Evolutionary conservation across 306 rosid genomes (phyloP).

Genomic region (Quercus rubra): DNA sequence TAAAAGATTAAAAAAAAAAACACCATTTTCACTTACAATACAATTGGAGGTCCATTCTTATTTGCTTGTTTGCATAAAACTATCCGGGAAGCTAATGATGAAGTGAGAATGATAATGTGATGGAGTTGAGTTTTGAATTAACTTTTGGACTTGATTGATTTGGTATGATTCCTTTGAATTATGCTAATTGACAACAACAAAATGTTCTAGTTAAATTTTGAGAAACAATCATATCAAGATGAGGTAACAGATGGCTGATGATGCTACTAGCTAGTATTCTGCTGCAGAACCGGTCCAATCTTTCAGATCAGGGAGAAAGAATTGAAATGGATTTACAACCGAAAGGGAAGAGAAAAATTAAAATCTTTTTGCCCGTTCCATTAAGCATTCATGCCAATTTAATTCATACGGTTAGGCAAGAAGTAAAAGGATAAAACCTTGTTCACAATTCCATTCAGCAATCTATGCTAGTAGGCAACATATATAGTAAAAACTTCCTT

Average conservation of each 20-base stretch:
- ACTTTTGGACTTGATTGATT: too few relatives aligned
- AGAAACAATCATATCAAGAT: background rate
- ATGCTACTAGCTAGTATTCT: background rate
- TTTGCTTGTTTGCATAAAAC: too few relatives aligned
- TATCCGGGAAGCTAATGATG: too few relatives aligned
- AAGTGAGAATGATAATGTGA: too few relatives aligned
- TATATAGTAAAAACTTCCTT: background rate
- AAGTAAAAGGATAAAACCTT: too few relatives aligned
- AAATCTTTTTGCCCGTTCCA: background rate
- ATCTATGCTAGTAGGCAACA: too few relatives aligned
- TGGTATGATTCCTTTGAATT: too few relatives aligned
- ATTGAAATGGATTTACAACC: background rate
- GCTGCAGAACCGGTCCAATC: background rate
- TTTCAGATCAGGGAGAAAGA: background rate
- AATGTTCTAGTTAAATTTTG: background rate
- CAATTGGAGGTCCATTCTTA: background rate
- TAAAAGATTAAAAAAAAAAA: conserved; percentile 24
- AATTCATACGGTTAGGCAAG: too few relatives aligned
- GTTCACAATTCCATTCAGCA: too few relatives aligned
- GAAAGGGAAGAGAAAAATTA: background rate
- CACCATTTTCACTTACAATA: background rate
- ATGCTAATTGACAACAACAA: background rate
- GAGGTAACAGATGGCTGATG: background rate
- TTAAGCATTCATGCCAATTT: background rate
- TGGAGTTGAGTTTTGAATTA: too few relatives aligned